Percentiles rank a stretch among this genome's conserved stretches.
phyloP scores from a whole-genome alignment of 108 stramenopile genomes.

The Ochromonas danica region DNA sequence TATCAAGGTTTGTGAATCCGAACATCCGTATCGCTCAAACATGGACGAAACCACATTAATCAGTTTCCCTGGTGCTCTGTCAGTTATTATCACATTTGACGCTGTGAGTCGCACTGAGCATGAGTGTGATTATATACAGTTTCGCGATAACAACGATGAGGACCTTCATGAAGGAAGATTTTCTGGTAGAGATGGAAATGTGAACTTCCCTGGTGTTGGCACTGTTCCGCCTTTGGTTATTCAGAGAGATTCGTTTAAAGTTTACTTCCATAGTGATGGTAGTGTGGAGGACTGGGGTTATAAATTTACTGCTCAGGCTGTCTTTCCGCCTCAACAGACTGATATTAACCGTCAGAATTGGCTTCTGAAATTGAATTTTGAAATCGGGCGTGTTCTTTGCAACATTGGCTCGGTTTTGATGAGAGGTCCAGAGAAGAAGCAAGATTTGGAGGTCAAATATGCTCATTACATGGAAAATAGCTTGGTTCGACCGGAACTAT shows the following conservation, averaged over 20 bases:
- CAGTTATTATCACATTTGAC: constrained; percentile 23
- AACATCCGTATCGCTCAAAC: constrained; percentile 28
- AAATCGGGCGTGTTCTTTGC: constrained; percentile 41
- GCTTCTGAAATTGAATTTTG: constrained; percentile 42
- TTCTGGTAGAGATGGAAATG: constrained; percentile 19
- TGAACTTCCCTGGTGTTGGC: constrained; percentile 10
- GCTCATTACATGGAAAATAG: constrained; percentile 41
- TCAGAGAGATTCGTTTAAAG: not conserved
- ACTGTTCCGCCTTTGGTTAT: constrained; percentile 4
- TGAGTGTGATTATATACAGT: constrained; percentile 8
- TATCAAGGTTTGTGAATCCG: constrained; percentile 25
- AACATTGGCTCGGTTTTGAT: constrained; percentile 41
- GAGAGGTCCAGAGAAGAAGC: constrained; percentile 44
- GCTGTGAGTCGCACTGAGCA: not conserved
- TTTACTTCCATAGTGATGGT: constrained; percentile 27
- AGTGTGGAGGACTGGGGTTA: constrained; percentile 48
- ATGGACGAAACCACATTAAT: not conserved
- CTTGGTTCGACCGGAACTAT: not conserved
- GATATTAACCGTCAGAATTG: constrained; percentile 28
- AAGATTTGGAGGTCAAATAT: constrained; percentile 43
- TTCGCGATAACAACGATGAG: not conserved
- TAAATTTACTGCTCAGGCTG: constrained; percentile 46
- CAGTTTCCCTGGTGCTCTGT: not conserved
- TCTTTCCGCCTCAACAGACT: not conserved
- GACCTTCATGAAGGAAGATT: not conserved